Evolutionary conservation across 139 green algal species (phyloP), one percentile per base, ranked within the genome.

Genomic region (Pseudopediastrum boryanum): DNA sequence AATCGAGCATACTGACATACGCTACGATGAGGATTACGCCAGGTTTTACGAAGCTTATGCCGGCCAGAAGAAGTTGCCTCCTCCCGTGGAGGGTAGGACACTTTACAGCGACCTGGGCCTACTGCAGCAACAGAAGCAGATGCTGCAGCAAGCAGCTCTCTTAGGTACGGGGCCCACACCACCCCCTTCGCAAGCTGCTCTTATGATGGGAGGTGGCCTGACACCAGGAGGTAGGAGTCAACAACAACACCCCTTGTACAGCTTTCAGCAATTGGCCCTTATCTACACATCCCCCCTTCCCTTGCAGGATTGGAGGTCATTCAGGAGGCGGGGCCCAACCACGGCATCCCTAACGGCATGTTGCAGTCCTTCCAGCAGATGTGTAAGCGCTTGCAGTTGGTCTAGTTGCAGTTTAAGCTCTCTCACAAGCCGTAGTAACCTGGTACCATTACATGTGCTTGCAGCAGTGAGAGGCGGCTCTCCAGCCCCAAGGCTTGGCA

Each of bases 11-110:
- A 16, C 42, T 43, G 92, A 97, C 71, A 94, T 96, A 27, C 89
- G 93, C 6, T 91, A 89, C 69, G 94, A 98, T 61, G 94, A 97
- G 69, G 92, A 97, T 59, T 98, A 98, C 71, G 87, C 89, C 6
- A 79, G 79, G 27, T 87, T 87, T 35, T 87, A 90, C 50, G 77
- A 90, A 71, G 75, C 87, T 21, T 91, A 91, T 52, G 85, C 80
- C n/a, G 85, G 84, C 23, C 88, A 93, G 54, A 85, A 85, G 41
- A 94, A 95, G 83, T 87, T 97, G 27, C 94, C 93, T 21, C 91
- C 93, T 2, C 93, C 94, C 1, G 78, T 97, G 51, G 92, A 96
- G 35, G 78, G 83, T 42, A 71, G 78, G 27, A 95, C 91, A 1
- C 71, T 97, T 2, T 97, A 95, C 77, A 87, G 89, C 38, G 90